phyloP scores from a whole-genome alignment of 768 basidiomycete species.

The Epithele typhae region DNA sequence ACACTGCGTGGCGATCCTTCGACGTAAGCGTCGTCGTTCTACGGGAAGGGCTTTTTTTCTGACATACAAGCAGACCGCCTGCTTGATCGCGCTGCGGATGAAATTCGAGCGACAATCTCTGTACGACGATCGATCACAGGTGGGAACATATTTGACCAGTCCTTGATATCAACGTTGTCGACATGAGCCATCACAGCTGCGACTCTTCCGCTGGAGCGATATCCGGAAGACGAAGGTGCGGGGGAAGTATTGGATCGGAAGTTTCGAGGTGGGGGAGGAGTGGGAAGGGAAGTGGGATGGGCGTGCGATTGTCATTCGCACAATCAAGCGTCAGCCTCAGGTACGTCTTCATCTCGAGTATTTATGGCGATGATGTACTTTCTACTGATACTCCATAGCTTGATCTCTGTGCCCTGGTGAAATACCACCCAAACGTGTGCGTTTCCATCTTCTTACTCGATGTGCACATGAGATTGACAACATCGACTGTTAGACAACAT shows the following conservation, averaged over 20 bases:
- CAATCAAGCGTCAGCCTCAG: not conserved
- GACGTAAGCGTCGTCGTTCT: not conserved
- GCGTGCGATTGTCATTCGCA: conserved; percentile 4
- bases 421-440: conserved; percentile 1
- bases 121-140: conserved; percentile 8
- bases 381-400: not conserved
- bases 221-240: not conserved
- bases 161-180: no score
- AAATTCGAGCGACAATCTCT: conserved; percentile 5
- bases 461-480: not conserved
- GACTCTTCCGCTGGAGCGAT: conserved; percentile 8
- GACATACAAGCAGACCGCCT: not conserved
- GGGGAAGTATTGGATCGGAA: not conserved
- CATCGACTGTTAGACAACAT: not conserved
- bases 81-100: conserved; percentile 5
- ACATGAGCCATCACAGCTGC: conserved; percentile 1
- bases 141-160: not conserved
- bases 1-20: conserved; percentile 9
- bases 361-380: no score
- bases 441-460: not conserved
- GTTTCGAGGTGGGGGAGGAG: conserved; percentile 1
- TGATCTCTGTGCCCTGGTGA: not conserved
- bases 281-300: conserved; percentile 10
- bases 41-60: not conserved
- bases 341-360: no score